Evolutionary conservation across 2,329 filamentous ascomycete genomes (phyloP).

Genomic region (Alternaria tenuissima): DNA sequence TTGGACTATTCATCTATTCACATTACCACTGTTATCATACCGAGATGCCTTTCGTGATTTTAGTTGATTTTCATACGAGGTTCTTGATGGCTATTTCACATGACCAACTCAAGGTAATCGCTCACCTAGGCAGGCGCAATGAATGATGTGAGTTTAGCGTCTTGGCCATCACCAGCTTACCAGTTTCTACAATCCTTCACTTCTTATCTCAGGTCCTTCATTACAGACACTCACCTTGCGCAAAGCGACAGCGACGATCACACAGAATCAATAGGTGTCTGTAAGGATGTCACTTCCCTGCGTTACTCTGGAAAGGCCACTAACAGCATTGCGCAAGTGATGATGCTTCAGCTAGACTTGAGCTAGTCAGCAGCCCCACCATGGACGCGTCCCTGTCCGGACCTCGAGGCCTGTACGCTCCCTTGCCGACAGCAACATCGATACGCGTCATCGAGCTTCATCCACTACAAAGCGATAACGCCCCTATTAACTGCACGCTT

Average conservation of each 20-base stretch:
- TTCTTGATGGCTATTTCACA: too few relatives aligned
- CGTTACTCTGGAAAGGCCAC: background rate
- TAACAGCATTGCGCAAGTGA: background rate
- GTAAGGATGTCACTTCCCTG: background rate
- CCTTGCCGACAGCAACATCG: constrained; percentile 5
- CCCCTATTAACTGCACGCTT: background rate
- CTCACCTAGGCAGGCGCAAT: background rate
- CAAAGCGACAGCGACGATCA: background rate
- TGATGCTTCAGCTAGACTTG: background rate
- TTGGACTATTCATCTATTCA: background rate
- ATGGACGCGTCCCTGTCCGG: background rate
- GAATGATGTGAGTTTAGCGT: background rate
- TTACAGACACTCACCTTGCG: background rate
- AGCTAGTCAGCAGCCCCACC: background rate
- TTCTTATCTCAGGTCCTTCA: background rate
- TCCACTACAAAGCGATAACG: background rate
- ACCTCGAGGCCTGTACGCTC: background rate
- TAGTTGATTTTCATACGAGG: rapidly evolving
- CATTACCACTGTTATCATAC: background rate
- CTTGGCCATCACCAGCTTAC: background rate
- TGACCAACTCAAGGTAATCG: too few relatives aligned
- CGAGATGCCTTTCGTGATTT: too few relatives aligned
- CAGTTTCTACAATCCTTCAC: background rate
- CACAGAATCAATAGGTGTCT: background rate
- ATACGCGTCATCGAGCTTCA: constrained; percentile 5